Base-by-base conservation (phyloP, 2,329 filamentous ascomycete species). In the Sporothrix curviconia region DNA sequence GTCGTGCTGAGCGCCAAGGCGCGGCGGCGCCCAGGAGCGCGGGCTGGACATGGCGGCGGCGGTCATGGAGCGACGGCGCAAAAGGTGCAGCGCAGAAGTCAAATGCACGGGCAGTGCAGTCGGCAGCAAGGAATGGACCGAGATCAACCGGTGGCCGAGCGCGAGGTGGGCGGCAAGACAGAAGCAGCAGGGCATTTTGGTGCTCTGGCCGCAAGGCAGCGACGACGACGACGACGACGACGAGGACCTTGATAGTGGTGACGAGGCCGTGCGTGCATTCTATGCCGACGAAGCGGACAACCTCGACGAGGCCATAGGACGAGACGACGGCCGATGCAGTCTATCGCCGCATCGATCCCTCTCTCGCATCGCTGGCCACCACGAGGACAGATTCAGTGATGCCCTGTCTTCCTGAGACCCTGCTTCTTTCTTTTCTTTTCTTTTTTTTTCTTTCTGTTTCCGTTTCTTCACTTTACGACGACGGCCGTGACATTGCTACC, bases 21-120 rank as follows among this genome's bases (percentile, higher is more conserved):
- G 3, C 74, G 77, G 22, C 74, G 73, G 63, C 76, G 83, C 46
- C n/a, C 78, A 82, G 43, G 81, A 85, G 64, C 79, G 76, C 65
- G 79, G 73, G 51, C 70, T 81, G 56, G 81, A 84, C 66, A 78
- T 78, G 65, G 83, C 82, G 30, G 80, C 80, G 67, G 81, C 80
- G 36, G 69, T 86, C 55, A 71, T 79, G 67, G 83, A 85, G 67
- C 78, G 81, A 85, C 79, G 11, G 73, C 75, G 60, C 72, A 66
- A 63, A 85, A 83, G 70, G 71, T 82, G 32, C 72, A 78, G 67
- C 78, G 75, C 69, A 85, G 81, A 74, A 80, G 62, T 74, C 69
- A 11, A 72, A 76, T 52, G 75, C 77, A 0, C 71, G 72, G 57
- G 71, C 64, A 15, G 74, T 82, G 8, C 75, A 81, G 63, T 66